Evolutionary conservation across 192 early-diverging fungal species (phyloP), one percentile per base, ranked within the genome.

Genomic region (Gryganskiella cystojenkinii): DNA sequence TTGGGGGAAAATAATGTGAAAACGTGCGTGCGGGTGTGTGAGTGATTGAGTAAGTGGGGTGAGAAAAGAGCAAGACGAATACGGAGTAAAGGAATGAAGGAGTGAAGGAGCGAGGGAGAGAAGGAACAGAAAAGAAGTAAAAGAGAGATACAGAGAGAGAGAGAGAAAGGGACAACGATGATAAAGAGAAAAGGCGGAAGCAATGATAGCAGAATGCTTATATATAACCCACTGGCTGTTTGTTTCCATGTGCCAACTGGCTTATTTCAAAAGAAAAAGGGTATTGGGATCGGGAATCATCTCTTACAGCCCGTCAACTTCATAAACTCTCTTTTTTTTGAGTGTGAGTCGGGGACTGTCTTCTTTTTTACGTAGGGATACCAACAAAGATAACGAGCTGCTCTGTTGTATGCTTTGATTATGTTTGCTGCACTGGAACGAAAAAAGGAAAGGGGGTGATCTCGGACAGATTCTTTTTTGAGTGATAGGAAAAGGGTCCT

Each of bases 401-500:
- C n/a, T n/a, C n/a, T n/a, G n/a, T 17, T 20, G 4, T 6, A 50
- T 20, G 6, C 8, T 20, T 50, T 24, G 22, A 50, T 50, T 50
- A 5, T 40, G 37, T 40, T 40, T 40, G 47, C 47, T 50, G 47
- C 22, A 19, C 22, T 50, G 3, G 56, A 13, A 22, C 22, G 46
- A 59, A 51, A 56, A 42, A 25, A 55, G 31, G 54, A 46, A 37
- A 44, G 33, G 64, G 70, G 70, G 55, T 57, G 61, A 64, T 71
- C 61, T 71, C 70, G 70, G 70, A 10, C 33, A 53, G 31, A 56
- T 35, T 20, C 31, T 40, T n/a, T 15, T 10, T 9, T 34, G 22
- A 51, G 49, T 71, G 70, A 71, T 71, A 71, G 70, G 64, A 71
- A 71, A 71, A 71, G 61, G 25, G 14, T 33, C 35, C 27, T 5